These are phyloP conservation scores for Kingdonia uniflora DNA, from an alignment of 164 flowering plant species.

Conservation along the genomic window DNA sequence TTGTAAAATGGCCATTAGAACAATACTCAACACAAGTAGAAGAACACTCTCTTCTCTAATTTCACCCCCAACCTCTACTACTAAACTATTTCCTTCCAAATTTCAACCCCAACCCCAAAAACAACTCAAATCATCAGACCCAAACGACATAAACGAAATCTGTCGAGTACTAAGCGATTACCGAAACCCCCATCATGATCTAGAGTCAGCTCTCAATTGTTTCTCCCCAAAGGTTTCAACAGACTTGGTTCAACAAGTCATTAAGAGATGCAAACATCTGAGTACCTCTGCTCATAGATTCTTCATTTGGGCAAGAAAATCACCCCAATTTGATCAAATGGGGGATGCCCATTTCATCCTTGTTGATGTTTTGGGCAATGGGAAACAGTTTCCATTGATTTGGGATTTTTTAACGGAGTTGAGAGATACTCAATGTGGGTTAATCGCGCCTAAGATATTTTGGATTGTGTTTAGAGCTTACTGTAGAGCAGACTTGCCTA, in stretches of 20 bases:
- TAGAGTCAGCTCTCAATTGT: conserved; percentile 45
- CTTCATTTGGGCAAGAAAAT: conserved; percentile 59
- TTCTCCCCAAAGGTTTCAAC: conserved; percentile 35
- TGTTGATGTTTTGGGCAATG: conserved; percentile 55
- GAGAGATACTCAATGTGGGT: conserved; percentile 24
- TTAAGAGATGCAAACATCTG: conserved; percentile 69
- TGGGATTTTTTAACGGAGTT: conserved; percentile 75
- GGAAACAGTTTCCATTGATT: conserved; percentile 64
- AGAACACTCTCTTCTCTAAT: not conserved
- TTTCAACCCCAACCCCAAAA: not conserved
- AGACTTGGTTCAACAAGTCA: conserved; percentile 56
- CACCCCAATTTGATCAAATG: conserved; percentile 46
- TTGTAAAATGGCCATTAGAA: conserved; percentile 1
- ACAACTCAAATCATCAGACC: not conserved
- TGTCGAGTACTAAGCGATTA: conserved; percentile 72
- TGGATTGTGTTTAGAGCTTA: conserved; percentile 65
- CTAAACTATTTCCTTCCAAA: not conserved
- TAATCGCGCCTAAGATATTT: conserved; percentile 40
- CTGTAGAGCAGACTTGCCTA: conserved; percentile 59
- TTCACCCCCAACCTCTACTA: too few relatives aligned
- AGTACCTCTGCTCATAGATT: conserved; percentile 70
- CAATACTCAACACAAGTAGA: not conserved
- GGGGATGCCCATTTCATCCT: conserved; percentile 43
- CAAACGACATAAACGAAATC: conserved; percentile 39
- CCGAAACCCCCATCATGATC: conserved; percentile 66